Evolutionary conservation across 129 eudicot genomes (phyloP).

Genomic region (Escallonia herrerae): DNA sequence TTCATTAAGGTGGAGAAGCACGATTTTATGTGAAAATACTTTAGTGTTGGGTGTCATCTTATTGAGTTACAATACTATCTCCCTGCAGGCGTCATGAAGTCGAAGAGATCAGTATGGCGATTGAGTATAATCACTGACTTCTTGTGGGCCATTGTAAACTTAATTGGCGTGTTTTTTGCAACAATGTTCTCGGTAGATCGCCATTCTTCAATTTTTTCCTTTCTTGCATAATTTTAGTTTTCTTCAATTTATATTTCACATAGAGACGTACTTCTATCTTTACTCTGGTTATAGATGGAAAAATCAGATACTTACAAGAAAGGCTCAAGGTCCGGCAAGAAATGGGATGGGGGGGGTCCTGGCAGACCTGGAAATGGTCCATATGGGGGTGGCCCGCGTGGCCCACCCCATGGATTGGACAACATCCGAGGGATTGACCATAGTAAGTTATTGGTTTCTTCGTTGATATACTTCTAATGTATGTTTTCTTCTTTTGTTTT

Average conservation of each 20-base stretch:
- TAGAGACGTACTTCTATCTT: neutral
- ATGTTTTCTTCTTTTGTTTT: neutral
- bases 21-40: too few species aligned
- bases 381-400: conserved; percentile 90
- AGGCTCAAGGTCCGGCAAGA: conserved; percentile 73
- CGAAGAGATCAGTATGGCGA: conserved; percentile 83
- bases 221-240: neutral
- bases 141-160: conserved; percentile 63
- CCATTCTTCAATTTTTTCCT: neutral
- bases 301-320: conserved; percentile 84
- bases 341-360: conserved; percentile 92
- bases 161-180: conserved; percentile 62
- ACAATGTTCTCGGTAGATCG: conserved; percentile 87
- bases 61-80: too few species aligned
- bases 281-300: conserved; percentile 63
- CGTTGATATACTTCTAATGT: neutral
- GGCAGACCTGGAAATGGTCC: conserved; percentile 88
- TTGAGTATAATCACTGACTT: conserved; percentile 67
- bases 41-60: too few species aligned
- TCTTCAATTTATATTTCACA: neutral
- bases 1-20: too few species aligned
- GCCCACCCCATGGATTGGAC: conserved; percentile 81
- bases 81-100: conserved; percentile 70
- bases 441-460: conserved; percentile 45
- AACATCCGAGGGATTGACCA: conserved; percentile 85